Percentiles rank a stretch among this genome's conserved stretches.
Conservation (phyloP, 352 stramenopile genomes). For the Pythium guiyangense region DNA sequence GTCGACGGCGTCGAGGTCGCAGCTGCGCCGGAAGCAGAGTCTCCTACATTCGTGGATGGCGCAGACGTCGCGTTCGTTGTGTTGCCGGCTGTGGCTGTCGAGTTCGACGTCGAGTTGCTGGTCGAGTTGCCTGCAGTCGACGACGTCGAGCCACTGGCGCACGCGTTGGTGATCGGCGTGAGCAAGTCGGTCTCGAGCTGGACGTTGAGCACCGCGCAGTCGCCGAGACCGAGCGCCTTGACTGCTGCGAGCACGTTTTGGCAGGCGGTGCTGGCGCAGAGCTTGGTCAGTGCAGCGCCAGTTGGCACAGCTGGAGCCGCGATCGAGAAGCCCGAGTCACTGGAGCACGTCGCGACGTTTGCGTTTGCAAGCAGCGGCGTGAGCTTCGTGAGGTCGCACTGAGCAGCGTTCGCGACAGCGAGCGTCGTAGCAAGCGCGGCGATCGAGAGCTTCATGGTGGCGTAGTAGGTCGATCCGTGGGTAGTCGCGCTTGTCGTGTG, state of each 20-base stretch:
- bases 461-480: background rate
- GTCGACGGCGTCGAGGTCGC: too few species aligned
- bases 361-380: constrained; percentile 3
- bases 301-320: constrained; percentile 2
- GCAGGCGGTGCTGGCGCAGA: constrained; percentile 22
- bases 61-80: background rate
- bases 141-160: background rate
- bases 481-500: too few species aligned
- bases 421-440: constrained; percentile 1
- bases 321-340: constrained; percentile 25
- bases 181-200: constrained; percentile 20
- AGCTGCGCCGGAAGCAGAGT: too few species aligned
- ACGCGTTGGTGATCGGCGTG: constrained; percentile 9
- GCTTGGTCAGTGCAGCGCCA: constrained; percentile 8
- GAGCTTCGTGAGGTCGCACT: constrained; percentile 10
- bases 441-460: constrained; percentile 12
- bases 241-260: constrained; percentile 13
- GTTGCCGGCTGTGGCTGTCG: background rate
- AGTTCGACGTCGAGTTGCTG: background rate
- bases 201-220: constrained; percentile 22
- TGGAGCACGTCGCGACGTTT: background rate
- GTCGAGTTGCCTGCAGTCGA: background rate
- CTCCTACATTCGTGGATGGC: too few species aligned
- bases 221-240: constrained; percentile 19
- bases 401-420: constrained; percentile 2